Evolutionary conservation across 2,329 filamentous ascomycete species (phyloP), one percentile per base, ranked within the genome.

Genomic region (Neoscytalidium dimidiatum): DNA sequence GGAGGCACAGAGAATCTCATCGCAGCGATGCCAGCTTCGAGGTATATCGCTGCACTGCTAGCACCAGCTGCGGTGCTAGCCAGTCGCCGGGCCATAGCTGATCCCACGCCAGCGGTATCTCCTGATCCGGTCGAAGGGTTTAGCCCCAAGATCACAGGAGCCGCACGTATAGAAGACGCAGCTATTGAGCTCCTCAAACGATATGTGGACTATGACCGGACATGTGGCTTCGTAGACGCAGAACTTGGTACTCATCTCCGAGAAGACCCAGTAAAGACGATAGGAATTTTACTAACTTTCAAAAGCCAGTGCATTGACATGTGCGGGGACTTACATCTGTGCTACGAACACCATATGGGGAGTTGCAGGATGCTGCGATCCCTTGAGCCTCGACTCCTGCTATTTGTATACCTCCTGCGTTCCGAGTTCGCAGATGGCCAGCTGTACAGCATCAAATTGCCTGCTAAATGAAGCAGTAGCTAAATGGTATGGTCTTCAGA

Each of bases 331-430:
- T 1, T 64, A 68, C 28, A 68, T 72, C 35, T 77, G 75, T 67
- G 75, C 75, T 33, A 77, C 74, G 56, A 76, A 76, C 64, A 71
- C 69, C 6, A 67, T 65, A 63, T 69, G 70, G 17, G 73, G 71
- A 46, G 71, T 72, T 3, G 74, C 76, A 38, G 75, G 75, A 53
- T 77, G 75, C 68, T 77, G 75, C 66, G 64, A 74, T 49, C 67
- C 70, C 0, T 35, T 63, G 1, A 49, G 67, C 7, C 66, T 73
- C 2, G 60, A 68, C 0, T 29, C 69, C 5, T 77, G 75, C 64
- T 69, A 52, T 8, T 68, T 77, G 17, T 67, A 70, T 6, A 77
- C 75, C 9, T 68, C 73, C 26, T 77, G 75, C 68, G 70, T 77
- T 26, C 64, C 72, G 4, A 69, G 66, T 8, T 69, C 67, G 11